Percentiles rank a stretch among this genome's conserved stretches.
These are phyloP conservation scores for Quercus alba DNA, from an alignment of 306 rosid genomes.

Conservation along the genomic window DNA sequence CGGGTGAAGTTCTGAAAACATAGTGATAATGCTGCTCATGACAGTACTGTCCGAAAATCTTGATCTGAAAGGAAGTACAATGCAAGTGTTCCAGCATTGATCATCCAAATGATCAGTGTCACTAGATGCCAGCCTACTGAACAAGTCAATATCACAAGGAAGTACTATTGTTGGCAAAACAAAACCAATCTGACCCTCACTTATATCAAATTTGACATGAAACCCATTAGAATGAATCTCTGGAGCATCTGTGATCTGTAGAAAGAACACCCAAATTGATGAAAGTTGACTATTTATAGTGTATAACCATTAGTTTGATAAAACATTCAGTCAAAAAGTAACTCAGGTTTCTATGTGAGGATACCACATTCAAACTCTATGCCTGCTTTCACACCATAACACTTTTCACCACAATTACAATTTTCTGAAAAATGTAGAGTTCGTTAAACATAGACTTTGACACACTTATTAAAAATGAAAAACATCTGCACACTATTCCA, in stretches of 20 bases:
- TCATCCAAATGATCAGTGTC: slow-evolving; percentile 36
- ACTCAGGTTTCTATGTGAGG: background rate
- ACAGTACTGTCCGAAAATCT: slow-evolving; percentile 49
- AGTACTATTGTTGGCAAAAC: slow-evolving; percentile 83
- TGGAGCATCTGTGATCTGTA: slow-evolving; percentile 94
- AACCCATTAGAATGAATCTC: slow-evolving; percentile 98
- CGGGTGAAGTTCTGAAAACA: slow-evolving; percentile 97
- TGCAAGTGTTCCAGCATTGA: slow-evolving; percentile 82
- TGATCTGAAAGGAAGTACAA: slow-evolving; percentile 84
- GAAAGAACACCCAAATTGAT: slow-evolving; percentile 24
- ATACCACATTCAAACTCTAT: background rate
- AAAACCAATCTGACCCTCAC: slow-evolving; percentile 97
- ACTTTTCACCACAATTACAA: background rate
- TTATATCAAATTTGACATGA: slow-evolving; percentile 89
- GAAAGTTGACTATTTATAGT: slow-evolving; percentile 6
- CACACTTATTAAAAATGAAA: background rate
- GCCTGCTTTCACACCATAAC: background rate
- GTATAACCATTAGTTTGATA: background rate
- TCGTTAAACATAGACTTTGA: background rate
- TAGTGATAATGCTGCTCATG: slow-evolving; percentile 53
- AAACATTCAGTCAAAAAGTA: background rate
- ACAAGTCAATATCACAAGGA: slow-evolving; percentile 58
- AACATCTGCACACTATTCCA: background rate
- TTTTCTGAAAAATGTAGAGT: background rate
- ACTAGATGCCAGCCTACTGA: slow-evolving; percentile 55